Percentiles rank a stretch among this genome's conserved stretches.
Conservation (phyloP, 2,329 filamentous ascomycete genomes). For the Aureobasidium sp. region DNA sequence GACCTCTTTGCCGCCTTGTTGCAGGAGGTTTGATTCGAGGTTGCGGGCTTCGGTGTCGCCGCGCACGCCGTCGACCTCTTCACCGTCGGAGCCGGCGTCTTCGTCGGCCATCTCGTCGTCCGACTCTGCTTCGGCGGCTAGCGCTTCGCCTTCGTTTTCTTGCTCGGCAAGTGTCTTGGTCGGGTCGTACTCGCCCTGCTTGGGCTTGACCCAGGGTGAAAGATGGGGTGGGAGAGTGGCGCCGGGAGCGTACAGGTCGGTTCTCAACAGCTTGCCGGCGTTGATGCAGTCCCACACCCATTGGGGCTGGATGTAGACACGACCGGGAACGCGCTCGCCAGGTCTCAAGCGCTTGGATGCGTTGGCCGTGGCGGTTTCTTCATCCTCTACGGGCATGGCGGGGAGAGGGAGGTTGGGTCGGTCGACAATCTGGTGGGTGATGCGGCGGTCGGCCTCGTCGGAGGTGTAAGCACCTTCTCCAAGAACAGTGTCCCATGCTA, state of each 20-base stretch:
- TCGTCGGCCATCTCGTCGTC: slow-evolving; percentile 42
- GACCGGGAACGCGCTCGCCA: slow-evolving; percentile 76
- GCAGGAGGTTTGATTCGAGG: slow-evolving; percentile 24
- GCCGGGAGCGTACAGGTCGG: slow-evolving; percentile 84
- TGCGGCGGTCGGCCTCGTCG: slow-evolving; percentile 76
- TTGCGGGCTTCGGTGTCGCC: slow-evolving; percentile 37
- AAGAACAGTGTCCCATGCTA: slow-evolving; percentile 88
- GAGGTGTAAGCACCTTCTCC: slow-evolving; percentile 90
- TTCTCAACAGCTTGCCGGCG: slow-evolving; percentile 76
- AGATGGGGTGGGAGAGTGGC: slow-evolving; percentile 86
- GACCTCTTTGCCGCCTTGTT: slow-evolving; percentile 21
- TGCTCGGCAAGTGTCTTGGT: slow-evolving; percentile 79
- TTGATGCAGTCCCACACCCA: slow-evolving; percentile 99
- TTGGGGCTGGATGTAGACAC: slow-evolving; percentile 90
- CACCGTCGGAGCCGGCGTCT: slow-evolving; percentile 32
- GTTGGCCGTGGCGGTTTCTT: slow-evolving; percentile 53
- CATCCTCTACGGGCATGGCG: slow-evolving; percentile 38
- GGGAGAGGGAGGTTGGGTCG: slow-evolving; percentile 60
- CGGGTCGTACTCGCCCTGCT: slow-evolving; percentile 85
- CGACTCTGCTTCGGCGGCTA: slow-evolving; percentile 40
- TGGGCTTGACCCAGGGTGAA: slow-evolving; percentile 88
- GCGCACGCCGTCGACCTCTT: slow-evolving; percentile 26
- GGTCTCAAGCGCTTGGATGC: slow-evolving; percentile 40
- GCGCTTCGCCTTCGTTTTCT: slow-evolving; percentile 76
- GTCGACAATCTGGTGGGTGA: slow-evolving; percentile 96